phyloP scores from a whole-genome alignment of 129 eudicot species.

The Ambrosia artemisiifolia region DNA sequence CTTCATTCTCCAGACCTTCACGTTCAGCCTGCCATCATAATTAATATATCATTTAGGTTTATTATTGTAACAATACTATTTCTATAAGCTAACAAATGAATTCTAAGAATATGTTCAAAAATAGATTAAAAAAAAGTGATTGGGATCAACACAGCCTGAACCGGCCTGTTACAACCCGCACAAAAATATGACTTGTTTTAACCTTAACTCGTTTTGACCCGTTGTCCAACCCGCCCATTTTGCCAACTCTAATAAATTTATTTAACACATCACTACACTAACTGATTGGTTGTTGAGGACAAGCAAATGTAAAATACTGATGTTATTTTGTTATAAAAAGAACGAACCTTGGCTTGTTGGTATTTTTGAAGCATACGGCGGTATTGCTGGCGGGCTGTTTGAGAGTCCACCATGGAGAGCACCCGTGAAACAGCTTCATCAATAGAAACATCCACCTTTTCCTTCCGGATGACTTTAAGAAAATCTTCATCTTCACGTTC shows the following conservation, averaged over 20 bases:
- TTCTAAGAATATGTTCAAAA: not conserved
- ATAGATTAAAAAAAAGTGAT: not conserved
- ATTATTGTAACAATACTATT: not conserved
- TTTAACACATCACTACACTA: not conserved
- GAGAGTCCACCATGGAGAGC: slow-evolving; percentile 77
- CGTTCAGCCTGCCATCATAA: slow-evolving; percentile 58
- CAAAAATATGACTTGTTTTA: not conserved
- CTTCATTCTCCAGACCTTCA: slow-evolving; percentile 39
- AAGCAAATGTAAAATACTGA: not conserved
- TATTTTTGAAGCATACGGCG: slow-evolving; percentile 75
- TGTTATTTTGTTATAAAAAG: not conserved
- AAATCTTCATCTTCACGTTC: slow-evolving; percentile 80
- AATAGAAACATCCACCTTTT: slow-evolving; percentile 69
- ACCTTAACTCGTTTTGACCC: not conserved
- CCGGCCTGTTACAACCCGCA: not conserved
- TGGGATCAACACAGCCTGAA: not conserved
- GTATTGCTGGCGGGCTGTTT: slow-evolving; percentile 88
- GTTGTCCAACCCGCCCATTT: not conserved
- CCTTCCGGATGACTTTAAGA: slow-evolving; percentile 66
- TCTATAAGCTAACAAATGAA: not conserved
- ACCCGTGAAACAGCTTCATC: slow-evolving; percentile 86
- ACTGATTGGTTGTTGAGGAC: slow-evolving; percentile 5
- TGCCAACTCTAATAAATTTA: not conserved
- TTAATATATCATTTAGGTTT: not conserved
- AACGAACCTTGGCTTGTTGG: slow-evolving; percentile 71